Evolutionary conservation across 1,284 basidiomycete species (phyloP).

Genomic region (Apiotrichum akiyoshidainum): DNA sequence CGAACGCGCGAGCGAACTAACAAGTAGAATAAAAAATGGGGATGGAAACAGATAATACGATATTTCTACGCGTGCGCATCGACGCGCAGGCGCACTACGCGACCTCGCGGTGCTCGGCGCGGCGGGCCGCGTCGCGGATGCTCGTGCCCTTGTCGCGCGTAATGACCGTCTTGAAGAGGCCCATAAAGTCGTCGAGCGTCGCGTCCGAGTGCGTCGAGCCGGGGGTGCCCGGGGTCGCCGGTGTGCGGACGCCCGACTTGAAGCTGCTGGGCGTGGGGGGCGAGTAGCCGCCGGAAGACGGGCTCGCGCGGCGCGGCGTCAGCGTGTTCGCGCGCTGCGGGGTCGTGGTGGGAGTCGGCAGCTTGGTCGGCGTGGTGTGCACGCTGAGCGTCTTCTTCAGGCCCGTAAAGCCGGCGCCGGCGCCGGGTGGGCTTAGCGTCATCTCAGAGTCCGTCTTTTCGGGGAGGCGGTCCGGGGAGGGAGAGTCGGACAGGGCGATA

Average conservation of each 20-base stretch:
- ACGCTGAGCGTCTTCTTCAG: background rate
- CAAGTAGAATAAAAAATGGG: too few relatives aligned
- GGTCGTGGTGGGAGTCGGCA: background rate
- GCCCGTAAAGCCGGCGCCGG: too few relatives aligned
- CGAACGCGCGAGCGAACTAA: too few relatives aligned
- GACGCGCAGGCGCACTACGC: background rate
- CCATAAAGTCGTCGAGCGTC: constrained; percentile 14
- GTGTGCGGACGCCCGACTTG: background rate
- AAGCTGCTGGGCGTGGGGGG: background rate
- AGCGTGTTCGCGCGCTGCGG: constrained; percentile 3
- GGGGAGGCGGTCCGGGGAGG: background rate
- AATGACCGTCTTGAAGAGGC: constrained; percentile 15
- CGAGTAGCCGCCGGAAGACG: background rate
- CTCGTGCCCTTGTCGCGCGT: constrained; percentile 13
- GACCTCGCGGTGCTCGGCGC: constrained; percentile 4
- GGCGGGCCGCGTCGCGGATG: constrained; percentile 9
- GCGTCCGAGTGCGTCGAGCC: constrained; percentile 12
- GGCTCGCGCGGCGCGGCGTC: background rate
- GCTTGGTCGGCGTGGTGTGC: background rate
- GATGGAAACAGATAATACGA: too few relatives aligned
- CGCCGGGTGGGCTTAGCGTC: background rate
- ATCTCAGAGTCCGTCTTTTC: background rate
- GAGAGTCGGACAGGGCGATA: background rate
- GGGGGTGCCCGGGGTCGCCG: constrained; percentile 20
- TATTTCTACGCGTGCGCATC: too few relatives aligned